phyloP scores from a whole-genome alignment of 140 eudicot species.

The Cichorium intybus region DNA sequence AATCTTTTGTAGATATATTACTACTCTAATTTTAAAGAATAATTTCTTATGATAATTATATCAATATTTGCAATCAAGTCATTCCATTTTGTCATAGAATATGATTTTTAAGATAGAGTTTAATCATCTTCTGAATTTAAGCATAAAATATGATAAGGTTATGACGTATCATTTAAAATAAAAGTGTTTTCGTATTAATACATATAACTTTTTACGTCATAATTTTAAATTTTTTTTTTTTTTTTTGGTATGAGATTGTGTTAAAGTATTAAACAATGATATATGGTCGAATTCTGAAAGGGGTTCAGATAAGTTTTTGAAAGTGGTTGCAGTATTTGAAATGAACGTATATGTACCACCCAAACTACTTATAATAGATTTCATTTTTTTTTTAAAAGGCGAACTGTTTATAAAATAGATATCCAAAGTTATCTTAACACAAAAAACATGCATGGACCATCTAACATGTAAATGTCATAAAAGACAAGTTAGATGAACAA shows the following conservation, averaged over 20 bases:
- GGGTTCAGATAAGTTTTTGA: neutral
- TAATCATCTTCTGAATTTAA: neutral
- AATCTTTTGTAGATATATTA: neutral
- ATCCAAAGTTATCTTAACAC: neutral
- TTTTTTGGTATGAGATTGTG: neutral
- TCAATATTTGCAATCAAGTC: neutral
- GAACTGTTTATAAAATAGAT: neutral
- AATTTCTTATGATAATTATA: too few species aligned
- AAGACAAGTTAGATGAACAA: neutral
- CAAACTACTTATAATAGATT: too few species aligned
- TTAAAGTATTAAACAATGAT: neutral
- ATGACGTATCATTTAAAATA: neutral
- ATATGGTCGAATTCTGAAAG: neutral
- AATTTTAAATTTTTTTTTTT: too few species aligned
- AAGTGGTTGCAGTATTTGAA: neutral
- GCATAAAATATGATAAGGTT: neutral
- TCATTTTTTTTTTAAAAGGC: too few species aligned
- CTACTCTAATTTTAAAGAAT: neutral
- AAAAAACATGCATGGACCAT: neutral
- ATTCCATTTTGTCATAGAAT: neutral
- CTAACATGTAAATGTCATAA: neutral
- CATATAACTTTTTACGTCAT: neutral
- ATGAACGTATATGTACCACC: too few species aligned
- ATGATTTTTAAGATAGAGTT: neutral
- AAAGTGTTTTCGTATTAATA: neutral